Base-by-base conservation (phyloP, 345 rosid species). In the Anastatica hierochuntica region DNA sequence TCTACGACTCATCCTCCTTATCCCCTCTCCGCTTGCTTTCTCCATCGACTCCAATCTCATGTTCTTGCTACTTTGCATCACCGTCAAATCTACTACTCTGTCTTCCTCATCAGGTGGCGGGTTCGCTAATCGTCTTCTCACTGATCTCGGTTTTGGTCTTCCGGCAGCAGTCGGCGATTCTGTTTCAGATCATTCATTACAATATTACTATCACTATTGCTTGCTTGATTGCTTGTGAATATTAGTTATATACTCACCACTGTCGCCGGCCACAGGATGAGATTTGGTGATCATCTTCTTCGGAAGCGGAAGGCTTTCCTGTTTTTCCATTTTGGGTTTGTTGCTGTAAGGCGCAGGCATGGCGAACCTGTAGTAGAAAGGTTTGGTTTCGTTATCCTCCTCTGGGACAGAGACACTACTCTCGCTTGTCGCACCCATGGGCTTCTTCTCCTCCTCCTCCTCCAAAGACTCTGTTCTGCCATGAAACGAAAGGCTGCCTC, bases 141-240 rank as follows among this genome's bases (percentile, higher is more conserved):
- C 79, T 39, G 95, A 82, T 73, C 72, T 76, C 21, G 90, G 94
- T 71, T 71, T 77, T 46, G 85, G 72, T 60, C 69, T 73, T 3
- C 75, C 34, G 50, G 62, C 77, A 13, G 62, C 77, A 13, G 2
- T 36, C 4, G 16, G 48, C 4, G 69, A 49, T 10, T 62, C 70
- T 63, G 63, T 62, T 21, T 21, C 12, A 14, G 14, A 10, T 31
- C 2, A 6, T 24, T 24, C 6, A 24, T 24, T 6, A 11, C 10
- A 9, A 31, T 10, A 31, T 31, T 2, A 31, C n/a, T n/a, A n/a
- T 9, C n/a, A 10, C 12, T n/a, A 14, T 11, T 30, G 11, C 1
- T 8, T 14, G 40, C 47, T n/a, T n/a, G n/a, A n/a, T n/a, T n/a
- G 40, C 15, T 36, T 6, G 33, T 7, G 33, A 29, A 6, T 16